Evolutionary conservation across 495 filamentous ascomycete genomes (phyloP).

Genomic region (Aspergillus saccharolyticus): DNA sequence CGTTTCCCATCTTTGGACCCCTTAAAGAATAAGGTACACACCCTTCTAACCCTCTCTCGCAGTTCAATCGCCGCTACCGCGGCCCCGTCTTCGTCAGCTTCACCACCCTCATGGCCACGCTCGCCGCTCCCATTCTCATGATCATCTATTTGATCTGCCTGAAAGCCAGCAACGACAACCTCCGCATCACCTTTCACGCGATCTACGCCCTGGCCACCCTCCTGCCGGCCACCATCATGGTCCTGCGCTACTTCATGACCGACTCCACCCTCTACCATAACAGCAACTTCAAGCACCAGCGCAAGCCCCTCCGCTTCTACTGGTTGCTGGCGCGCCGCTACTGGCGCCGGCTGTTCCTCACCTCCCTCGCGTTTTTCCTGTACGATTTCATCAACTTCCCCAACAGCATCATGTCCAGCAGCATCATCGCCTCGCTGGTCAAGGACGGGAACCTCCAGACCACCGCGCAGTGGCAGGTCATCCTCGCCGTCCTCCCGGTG

Average conservation of each 20-base stretch:
- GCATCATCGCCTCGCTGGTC: conserved; percentile 35
- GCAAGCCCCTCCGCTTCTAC: conserved; percentile 20
- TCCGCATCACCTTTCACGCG: conserved; percentile 28
- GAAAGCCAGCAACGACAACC: conserved; percentile 30
- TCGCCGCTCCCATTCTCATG: conserved; percentile 28
- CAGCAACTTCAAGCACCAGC: conserved; percentile 25
- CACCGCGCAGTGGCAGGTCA: conserved; percentile 35
- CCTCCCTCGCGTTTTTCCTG: conserved; percentile 32
- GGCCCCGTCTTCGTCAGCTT: conserved; percentile 35
- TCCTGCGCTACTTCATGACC: conserved; percentile 29
- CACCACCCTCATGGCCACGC: conserved; percentile 33
- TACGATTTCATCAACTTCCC: conserved; percentile 38
- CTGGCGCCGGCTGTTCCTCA: conserved; percentile 26
- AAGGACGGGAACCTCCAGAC: conserved; percentile 27
- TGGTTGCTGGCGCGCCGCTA: conserved; percentile 25
- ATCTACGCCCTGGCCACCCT: conserved; percentile 33
- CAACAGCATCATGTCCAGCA: conserved; percentile 36
- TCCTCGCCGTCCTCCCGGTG: conserved; percentile 31
- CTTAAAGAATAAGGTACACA: neutral
- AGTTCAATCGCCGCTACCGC: conserved; percentile 25
- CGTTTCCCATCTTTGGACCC: neutral
- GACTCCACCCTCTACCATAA: conserved; percentile 31
- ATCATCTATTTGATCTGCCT: conserved; percentile 33
- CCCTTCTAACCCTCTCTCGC: neutral
- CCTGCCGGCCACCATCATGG: conserved; percentile 26